These are phyloP conservation scores for Populus tremula DNA, from an alignment of 345 rosid species.

Conservation along the genomic window DNA sequence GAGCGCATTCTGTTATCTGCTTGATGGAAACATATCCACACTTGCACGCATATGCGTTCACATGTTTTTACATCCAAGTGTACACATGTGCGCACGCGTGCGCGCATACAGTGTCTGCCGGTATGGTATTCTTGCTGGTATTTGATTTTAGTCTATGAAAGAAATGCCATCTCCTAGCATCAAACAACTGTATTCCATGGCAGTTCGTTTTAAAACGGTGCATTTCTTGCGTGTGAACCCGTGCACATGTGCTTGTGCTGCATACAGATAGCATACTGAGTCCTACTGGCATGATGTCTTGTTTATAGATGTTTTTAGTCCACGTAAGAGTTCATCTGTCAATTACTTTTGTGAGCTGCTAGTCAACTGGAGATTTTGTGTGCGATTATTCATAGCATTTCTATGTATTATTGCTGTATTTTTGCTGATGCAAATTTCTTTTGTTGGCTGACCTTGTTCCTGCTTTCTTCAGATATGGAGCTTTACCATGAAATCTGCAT, in stretches of 20 bases:
- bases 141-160: background rate
- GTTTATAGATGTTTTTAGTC: background rate
- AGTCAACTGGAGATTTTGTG: background rate
- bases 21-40: background rate
- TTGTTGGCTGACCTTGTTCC: slow-evolving; percentile 15
- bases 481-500: slow-evolving; percentile 90
- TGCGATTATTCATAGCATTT: background rate
- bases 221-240: background rate
- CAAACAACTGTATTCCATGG: background rate
- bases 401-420: background rate
- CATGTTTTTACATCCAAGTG: background rate
- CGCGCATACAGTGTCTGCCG: background rate
- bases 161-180: background rate
- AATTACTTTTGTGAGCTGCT: background rate
- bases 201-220: background rate
- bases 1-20: background rate
- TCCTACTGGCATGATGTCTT: background rate
- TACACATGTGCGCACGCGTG: too few relatives aligned
- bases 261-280: background rate
- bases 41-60: background rate
- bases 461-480: slow-evolving; percentile 78
- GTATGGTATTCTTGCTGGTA: background rate
- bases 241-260: background rate
- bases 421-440: background rate
- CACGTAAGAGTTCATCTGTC: background rate